These are phyloP conservation scores for Leccinum solheimii DNA, from an alignment of 1,284 basidiomycete genomes.

Conservation along the genomic window DNA sequence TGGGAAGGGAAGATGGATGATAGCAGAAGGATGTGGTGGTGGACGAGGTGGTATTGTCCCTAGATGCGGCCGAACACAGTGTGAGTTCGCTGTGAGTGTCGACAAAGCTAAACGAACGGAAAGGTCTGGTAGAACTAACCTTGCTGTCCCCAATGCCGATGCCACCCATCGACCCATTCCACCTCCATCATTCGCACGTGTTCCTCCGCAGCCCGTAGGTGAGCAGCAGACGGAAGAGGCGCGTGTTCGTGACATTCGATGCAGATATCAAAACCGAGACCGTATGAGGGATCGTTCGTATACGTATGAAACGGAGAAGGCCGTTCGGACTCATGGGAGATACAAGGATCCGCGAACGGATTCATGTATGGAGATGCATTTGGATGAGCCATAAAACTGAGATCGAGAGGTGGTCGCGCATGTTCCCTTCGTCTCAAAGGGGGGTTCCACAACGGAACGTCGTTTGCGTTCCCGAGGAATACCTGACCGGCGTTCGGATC, in stretches of 20 bases:
- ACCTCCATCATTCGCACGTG: conserved; percentile 1
- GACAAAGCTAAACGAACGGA: neutral
- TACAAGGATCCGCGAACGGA: conserved; percentile 15
- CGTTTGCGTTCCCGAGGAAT: conserved; percentile 76
- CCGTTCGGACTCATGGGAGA: conserved; percentile 22
- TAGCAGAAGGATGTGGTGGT: conserved; percentile 1
- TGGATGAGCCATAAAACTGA: neutral
- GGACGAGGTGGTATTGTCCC: neutral
- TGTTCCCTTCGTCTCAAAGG: conserved; percentile 11
- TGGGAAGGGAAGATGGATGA: neutral
- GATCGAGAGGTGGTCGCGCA: neutral
- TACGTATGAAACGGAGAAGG: conserved; percentile 52
- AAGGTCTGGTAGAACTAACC: neutral
- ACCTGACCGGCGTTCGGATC: conserved; percentile 61
- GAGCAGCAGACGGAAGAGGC: conserved; percentile 54
- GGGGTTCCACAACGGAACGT: conserved; percentile 54
- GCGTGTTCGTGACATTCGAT: conserved; percentile 84
- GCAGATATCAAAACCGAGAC: conserved; percentile 76
- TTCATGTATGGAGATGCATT: conserved; percentile 13
- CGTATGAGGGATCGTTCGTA: conserved; percentile 59
- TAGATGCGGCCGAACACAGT: neutral
- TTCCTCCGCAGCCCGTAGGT: neutral
- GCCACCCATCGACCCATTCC: neutral
- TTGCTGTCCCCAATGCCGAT: neutral
- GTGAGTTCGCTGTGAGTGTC: neutral